Evolutionary conservation across 768 basidiomycete genomes (phyloP).

Genomic region (Trametes gibbosa): DNA sequence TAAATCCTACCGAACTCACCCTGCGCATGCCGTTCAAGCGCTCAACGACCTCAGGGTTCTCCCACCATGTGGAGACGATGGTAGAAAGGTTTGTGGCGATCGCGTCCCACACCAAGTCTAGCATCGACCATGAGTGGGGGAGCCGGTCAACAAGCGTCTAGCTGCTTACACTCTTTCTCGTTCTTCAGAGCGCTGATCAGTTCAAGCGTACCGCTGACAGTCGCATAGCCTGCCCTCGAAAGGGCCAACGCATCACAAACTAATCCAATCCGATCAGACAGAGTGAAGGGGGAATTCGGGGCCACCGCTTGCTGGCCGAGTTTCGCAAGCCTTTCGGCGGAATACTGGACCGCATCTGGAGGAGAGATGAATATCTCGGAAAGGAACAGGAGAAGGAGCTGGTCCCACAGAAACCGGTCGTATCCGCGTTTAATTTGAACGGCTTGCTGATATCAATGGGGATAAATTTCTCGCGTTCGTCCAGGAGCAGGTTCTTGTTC

Average conservation of each 20-base stretch:
- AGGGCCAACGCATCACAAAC: slow-evolving; percentile 81
- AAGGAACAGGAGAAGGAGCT: not conserved
- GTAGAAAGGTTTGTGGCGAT: slow-evolving; percentile 54
- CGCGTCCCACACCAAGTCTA: slow-evolving; percentile 81
- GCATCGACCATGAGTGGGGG: not conserved
- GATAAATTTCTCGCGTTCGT: slow-evolving; percentile 64
- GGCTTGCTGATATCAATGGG: slow-evolving; percentile 69
- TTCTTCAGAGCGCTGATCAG: slow-evolving; percentile 65
- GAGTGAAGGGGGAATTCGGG: slow-evolving; percentile 58
- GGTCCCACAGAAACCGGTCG: slow-evolving; percentile 81
- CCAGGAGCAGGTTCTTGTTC: slow-evolving; percentile 63
- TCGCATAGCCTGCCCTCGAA: slow-evolving; percentile 74
- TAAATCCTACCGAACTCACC: slow-evolving; percentile 36
- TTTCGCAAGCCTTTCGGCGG: slow-evolving; percentile 69
- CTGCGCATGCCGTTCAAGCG: slow-evolving; percentile 58
- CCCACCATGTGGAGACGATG: slow-evolving; percentile 79
- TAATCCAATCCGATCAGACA: slow-evolving; percentile 88
- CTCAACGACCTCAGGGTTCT: slow-evolving; percentile 53
- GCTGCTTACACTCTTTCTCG: slow-evolving; percentile 72
- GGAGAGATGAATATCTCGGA: not conserved
- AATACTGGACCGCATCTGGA: slow-evolving; percentile 82
- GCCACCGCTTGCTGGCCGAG: slow-evolving; percentile 82
- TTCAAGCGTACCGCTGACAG: slow-evolving; percentile 73
- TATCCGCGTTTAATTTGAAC: slow-evolving; percentile 91
- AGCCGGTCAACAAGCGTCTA: not conserved